A percentile compares a stretch with the other conserved stretches of the same genome.
Conservation (phyloP, 2,329 filamentous ascomycete genomes). For the Hansfordia pulvinata region DNA sequence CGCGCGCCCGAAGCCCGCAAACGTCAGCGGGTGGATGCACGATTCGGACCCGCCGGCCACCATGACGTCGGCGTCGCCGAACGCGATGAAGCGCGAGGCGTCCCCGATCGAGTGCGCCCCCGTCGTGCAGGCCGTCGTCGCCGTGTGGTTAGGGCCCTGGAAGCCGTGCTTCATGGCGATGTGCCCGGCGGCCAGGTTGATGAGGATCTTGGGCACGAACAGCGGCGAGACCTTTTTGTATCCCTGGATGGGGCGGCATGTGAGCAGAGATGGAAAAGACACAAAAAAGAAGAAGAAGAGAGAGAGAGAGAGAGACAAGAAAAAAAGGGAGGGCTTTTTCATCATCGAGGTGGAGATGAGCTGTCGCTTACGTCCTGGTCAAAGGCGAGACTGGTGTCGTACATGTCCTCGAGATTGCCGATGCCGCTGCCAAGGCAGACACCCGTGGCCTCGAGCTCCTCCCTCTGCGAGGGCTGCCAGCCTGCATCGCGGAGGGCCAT, state of each 20-base stretch:
- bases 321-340: slow-evolving; percentile 1
- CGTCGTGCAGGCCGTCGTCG: slow-evolving; percentile 90
- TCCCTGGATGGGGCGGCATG: slow-evolving; percentile 41
- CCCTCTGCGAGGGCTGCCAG: slow-evolving; percentile 50
- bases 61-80: slow-evolving; percentile 89
- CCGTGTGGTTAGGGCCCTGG: slow-evolving; percentile 81
- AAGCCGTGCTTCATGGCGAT: slow-evolving; percentile 88
- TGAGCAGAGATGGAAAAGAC: not conserved
- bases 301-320: too few relatives aligned
- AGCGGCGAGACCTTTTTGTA: slow-evolving; percentile 87
- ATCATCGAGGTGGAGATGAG: slow-evolving; percentile 1
- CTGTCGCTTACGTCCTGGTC: slow-evolving; percentile 48
- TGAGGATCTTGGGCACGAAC: slow-evolving; percentile 85
- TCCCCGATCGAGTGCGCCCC: slow-evolving; percentile 92
- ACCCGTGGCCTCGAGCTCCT: slow-evolving; percentile 64
- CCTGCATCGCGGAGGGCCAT: slow-evolving; percentile 77
- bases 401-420: slow-evolving; percentile 84
- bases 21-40: slow-evolving; percentile 86
- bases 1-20: slow-evolving; percentile 82
- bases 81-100: slow-evolving; percentile 82
- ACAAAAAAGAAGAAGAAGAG: too few relatives aligned
- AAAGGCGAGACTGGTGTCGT: slow-evolving; percentile 67
- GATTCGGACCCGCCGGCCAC: slow-evolving; percentile 90
- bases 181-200: slow-evolving; percentile 90
- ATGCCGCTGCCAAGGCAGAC: slow-evolving; percentile 93